phyloP scores from a whole-genome alignment of 331 rosid genomes.

The Saraca asoca region DNA sequence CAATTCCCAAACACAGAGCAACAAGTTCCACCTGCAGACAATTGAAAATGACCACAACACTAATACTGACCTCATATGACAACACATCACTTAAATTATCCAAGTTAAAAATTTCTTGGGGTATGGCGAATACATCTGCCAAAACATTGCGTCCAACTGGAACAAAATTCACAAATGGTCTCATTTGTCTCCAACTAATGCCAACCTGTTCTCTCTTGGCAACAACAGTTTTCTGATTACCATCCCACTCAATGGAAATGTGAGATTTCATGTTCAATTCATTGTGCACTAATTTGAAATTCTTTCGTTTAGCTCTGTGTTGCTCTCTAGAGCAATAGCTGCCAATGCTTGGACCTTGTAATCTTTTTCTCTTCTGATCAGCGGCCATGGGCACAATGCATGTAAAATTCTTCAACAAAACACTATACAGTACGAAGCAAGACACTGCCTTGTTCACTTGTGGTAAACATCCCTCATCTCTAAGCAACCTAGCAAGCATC shows the following conservation, averaged over 20 bases:
- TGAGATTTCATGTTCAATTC: constrained; percentile 61
- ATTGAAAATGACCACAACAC: constrained; percentile 28
- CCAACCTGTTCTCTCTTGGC: constrained; percentile 89
- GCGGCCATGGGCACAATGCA: constrained; percentile 68
- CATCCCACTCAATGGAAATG: constrained; percentile 85
- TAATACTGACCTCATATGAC: constrained; percentile 64
- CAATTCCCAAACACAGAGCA: constrained; percentile 4
- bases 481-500: constrained; percentile 34
- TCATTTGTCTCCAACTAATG: constrained; percentile 69
- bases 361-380: constrained; percentile 83
- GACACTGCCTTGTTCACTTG: constrained; percentile 29
- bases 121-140: constrained; percentile 73
- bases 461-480: constrained; percentile 31
- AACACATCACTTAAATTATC: constrained; percentile 73
- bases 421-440: constrained; percentile 36
- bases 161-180: constrained; percentile 48
- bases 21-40: constrained; percentile 19
- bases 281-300: constrained; percentile 48
- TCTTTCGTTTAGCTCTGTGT: constrained; percentile 58
- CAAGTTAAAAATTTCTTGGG: constrained; percentile 69
- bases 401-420: constrained; percentile 37
- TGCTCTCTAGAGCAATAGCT: constrained; percentile 69
- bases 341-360: constrained; percentile 55
- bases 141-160: constrained; percentile 46
- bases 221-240: constrained; percentile 67